These are phyloP conservation scores for Punctularia strigosozonata DNA, from an alignment of 768 basidiomycete species.

Conservation along the genomic window DNA sequence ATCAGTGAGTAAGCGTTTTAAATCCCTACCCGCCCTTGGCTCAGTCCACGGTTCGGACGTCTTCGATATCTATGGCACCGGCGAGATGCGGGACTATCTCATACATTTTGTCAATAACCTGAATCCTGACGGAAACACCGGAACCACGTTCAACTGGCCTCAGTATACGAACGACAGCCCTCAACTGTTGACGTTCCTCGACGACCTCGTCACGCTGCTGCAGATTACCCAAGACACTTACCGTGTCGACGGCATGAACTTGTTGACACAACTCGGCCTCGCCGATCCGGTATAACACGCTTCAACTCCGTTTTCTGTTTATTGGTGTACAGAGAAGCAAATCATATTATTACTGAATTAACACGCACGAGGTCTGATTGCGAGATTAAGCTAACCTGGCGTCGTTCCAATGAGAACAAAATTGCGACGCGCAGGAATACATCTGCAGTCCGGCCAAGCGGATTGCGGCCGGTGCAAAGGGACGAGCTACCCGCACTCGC, in stretches of 20 bases:
- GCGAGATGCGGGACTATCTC: constrained; percentile 9
- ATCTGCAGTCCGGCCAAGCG: too few species aligned
- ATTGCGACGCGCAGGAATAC: too few species aligned
- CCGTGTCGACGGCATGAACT: constrained; percentile 3
- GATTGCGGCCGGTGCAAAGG: too few species aligned
- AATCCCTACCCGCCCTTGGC: constrained; percentile 16
- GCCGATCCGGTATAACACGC: too few species aligned
- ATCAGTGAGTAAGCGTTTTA: constrained; percentile 22
- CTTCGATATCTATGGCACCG: constrained; percentile 2
- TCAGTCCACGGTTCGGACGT: constrained; percentile 8
- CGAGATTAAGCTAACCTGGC: too few species aligned
- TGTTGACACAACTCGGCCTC: constrained; percentile 3
- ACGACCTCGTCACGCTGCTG: not conserved
- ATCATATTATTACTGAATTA: too few species aligned
- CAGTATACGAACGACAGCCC: constrained; percentile 4
- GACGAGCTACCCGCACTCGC: too few species aligned
- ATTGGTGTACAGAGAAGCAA: too few species aligned
- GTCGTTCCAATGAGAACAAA: too few species aligned
- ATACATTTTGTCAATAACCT: constrained; percentile 15
- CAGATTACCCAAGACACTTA: constrained; percentile 12
- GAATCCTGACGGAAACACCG: constrained; percentile 15
- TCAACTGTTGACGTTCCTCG: constrained; percentile 7
- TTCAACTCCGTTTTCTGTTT: too few species aligned
- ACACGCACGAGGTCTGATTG: too few species aligned
- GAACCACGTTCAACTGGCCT: constrained; percentile 5